These are phyloP conservation scores for Breynia disticha DNA, from an alignment of 441 rosid genomes.

Conservation along the genomic window DNA sequence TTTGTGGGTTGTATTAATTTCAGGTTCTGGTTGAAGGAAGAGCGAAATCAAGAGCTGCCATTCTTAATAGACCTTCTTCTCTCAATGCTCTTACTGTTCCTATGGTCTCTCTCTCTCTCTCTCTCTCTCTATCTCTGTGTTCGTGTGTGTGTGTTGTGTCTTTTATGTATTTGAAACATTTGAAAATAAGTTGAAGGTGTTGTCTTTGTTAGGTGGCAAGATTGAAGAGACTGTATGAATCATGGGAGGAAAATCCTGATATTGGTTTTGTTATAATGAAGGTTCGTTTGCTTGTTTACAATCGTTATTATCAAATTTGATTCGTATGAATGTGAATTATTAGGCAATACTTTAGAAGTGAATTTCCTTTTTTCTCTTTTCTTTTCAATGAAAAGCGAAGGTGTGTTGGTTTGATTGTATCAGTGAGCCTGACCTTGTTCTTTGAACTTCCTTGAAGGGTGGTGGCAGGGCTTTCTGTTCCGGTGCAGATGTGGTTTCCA, in stretches of 20 bases:
- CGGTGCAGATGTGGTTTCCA: constrained; percentile 66
- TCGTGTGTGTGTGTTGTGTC: not conserved
- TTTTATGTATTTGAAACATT: not conserved
- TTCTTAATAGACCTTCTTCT: constrained; percentile 63
- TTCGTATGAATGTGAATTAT: no score
- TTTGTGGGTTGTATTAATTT: constrained; percentile 10
- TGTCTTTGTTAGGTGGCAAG: constrained; percentile 41
- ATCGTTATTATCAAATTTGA: not conserved
- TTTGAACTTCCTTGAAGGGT: constrained; percentile 51
- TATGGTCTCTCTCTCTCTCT: constrained; percentile 36
- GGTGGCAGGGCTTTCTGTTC: constrained; percentile 79
- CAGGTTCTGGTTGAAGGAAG: constrained; percentile 90
- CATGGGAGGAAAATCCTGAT: constrained; percentile 93
- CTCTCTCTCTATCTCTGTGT: not conserved
- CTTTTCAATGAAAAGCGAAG: not conserved
- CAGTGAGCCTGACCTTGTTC: constrained; percentile 20
- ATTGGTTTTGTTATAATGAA: constrained; percentile 80
- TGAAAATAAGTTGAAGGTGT: not conserved
- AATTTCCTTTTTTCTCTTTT: not conserved
- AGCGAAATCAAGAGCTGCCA: constrained; percentile 80
- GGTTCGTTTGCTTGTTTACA: constrained; percentile 28
- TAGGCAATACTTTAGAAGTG: not conserved
- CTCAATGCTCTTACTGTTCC: constrained; percentile 68
- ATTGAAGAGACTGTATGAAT: constrained; percentile 64
- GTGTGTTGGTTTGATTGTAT: constrained; percentile 7